phyloP scores from a whole-genome alignment of 225 moss, liverwort and hornwort genomes.

The Lunularia cruciata region DNA sequence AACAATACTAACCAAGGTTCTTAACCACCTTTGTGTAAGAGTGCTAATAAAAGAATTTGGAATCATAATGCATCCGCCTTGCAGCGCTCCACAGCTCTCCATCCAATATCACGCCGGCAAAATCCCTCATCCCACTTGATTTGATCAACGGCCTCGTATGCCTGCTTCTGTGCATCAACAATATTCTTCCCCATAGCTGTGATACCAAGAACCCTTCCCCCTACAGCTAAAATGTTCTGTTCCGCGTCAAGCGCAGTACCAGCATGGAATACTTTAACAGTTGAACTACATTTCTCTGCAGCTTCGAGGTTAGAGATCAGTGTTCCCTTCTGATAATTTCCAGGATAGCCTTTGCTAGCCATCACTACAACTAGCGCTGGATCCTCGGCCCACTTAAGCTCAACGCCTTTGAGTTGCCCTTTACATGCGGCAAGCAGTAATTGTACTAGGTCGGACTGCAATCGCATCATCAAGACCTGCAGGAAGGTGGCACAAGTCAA shows the following conservation, averaged over 20 bases:
- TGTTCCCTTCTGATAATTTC: conserved; percentile 58
- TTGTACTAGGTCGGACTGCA: conserved; percentile 77
- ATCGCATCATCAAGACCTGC: conserved; percentile 72
- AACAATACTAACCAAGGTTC: too few relatives aligned
- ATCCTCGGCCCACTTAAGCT: conserved; percentile 64
- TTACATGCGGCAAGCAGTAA: conserved; percentile 69
- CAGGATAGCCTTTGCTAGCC: conserved; percentile 86
- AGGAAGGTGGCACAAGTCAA: neutral
- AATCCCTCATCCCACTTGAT: conserved; percentile 75
- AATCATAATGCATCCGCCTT: conserved; percentile 7
- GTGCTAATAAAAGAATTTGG: too few relatives aligned
- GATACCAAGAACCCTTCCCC: conserved; percentile 78
- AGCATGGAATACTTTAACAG: conserved; percentile 80
- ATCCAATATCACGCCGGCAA: conserved; percentile 76
- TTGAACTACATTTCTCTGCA: conserved; percentile 48
- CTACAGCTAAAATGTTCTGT: conserved; percentile 64
- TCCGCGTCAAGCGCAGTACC: conserved; percentile 62
- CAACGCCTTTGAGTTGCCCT: conserved; percentile 57
- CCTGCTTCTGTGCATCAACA: conserved; percentile 58
- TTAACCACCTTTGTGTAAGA: too few relatives aligned
- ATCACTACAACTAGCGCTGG: conserved; percentile 86
- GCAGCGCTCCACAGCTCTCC: conserved; percentile 69
- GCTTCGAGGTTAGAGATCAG: conserved; percentile 62
- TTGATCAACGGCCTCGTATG: conserved; percentile 61
- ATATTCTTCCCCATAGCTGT: conserved; percentile 64